Evolutionary conservation across 78 protist species (phyloP), one percentile per base, ranked within the genome.

Genomic region (Dictyostelium purpureum): DNA sequence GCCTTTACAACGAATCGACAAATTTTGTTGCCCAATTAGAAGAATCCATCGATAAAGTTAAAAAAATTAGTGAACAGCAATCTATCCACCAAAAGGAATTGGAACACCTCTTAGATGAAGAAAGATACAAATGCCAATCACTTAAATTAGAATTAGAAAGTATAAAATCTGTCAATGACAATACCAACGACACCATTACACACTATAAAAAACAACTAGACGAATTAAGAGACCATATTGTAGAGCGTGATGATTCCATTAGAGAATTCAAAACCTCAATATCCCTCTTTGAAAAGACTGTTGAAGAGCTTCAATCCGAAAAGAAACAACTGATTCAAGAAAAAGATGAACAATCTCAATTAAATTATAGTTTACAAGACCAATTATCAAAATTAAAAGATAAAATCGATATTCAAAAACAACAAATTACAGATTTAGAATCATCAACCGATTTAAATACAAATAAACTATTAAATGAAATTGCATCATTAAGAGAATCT

Each of bases 1-100:
- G 10, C 2, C 9, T 40, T 4, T 42, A n/a, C 33, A 42, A 19
- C 40, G 76, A 69, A 40, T 69, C 76, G 10, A 40, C 35, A 19
- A 10, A 18, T 10, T 40, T 40, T 35, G 40, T 51, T 14, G 1
- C 33, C 18, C 56, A 69, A 42, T 69, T 69, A 11, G 76, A 69
- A 52, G 40, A 69, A 69, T 69, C 76, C 4, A 69, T 69, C 0
- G 56, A 69, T 31, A 28, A 35, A 69, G 76, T 69, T 40, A 69
- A 69, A n/a, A 4, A 6, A 38, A 40, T 42, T 3, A 40, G n/a
- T 40, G 51, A 69, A 16, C 35, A 18, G n/a, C 76, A 69, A 69
- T 35, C 56, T 14, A 42, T 21, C 16, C 76, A 40, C 21, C 76
- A 69, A 40, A 9, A 11, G 16, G 51, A 69, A 69, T 31, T 69